phyloP scores from a whole-genome alignment of 2,329 filamentous ascomycete genomes.

The Alternaria atra region DNA sequence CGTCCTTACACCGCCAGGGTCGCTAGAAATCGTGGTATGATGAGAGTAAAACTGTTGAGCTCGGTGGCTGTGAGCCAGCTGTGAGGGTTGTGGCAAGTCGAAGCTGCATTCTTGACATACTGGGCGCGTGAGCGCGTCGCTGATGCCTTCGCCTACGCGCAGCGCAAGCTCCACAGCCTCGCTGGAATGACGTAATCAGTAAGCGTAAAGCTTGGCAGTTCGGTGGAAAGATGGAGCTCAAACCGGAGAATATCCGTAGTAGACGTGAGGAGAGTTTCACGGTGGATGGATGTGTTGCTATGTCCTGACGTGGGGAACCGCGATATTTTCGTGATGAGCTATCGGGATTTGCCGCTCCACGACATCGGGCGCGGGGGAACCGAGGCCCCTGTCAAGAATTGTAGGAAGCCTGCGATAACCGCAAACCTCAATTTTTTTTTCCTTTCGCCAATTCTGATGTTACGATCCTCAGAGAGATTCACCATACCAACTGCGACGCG shows the following conservation, averaged over 20 bases:
- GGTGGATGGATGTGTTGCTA: not conserved
- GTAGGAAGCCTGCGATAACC: constrained; percentile 9
- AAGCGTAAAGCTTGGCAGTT: not conserved
- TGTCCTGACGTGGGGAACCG: not conserved
- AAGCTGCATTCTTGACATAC: not conserved
- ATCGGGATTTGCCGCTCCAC: not conserved
- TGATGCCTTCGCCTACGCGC: not conserved
- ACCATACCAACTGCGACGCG: not conserved
- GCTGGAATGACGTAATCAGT: not conserved
- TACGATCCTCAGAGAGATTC: not conserved
- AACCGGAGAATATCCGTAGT: not conserved
- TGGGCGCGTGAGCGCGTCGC: not conserved
- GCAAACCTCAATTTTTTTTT: not conserved
- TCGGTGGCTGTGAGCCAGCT: not conserved
- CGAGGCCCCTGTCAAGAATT: constrained; percentile 13
- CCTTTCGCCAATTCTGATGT: not conserved
- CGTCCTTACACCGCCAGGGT: not conserved
- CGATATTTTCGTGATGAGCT: not conserved
- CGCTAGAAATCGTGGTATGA: not conserved
- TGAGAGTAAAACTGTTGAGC: not conserved
- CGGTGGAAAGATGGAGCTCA: not conserved
- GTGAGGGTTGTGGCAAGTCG: not conserved
- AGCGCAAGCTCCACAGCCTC: not conserved
- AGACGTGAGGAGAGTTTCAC: not conserved
- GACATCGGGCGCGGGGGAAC: constrained; percentile 9